Conservation (phyloP, 441 rosid species). For the Erysimum pusillum region DNA sequence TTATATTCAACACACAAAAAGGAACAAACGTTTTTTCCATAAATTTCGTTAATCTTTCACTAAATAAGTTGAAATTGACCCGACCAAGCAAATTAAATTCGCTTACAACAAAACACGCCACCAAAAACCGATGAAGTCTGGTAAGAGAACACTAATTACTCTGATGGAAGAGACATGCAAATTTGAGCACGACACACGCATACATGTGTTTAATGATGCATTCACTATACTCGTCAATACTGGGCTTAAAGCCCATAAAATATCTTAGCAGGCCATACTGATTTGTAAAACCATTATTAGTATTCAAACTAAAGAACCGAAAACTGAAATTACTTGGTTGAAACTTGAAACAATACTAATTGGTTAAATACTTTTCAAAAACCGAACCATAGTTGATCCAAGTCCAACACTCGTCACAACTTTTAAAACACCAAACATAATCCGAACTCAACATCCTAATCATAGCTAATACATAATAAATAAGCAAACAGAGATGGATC, state of each 20-base stretch:
- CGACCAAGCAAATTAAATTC: constrained; percentile 39
- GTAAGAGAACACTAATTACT: constrained; percentile 39
- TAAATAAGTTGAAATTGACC: constrained; percentile 39
- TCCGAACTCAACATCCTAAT: constrained; percentile 12
- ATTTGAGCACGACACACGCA: constrained; percentile 16
- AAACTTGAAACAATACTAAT: too few species aligned
- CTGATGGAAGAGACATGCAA: constrained; percentile 1
- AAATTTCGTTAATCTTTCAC: constrained; percentile 14
- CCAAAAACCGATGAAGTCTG: constrained; percentile 48
- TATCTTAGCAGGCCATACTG: background rate
- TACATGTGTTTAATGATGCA: background rate
- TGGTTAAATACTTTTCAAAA: background rate
- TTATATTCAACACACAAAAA: background rate
- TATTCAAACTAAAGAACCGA: background rate
- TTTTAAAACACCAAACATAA: background rate
- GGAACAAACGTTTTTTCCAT: constrained; percentile 7
- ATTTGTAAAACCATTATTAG: background rate
- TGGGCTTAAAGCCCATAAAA: constrained; percentile 5
- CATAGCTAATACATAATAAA: background rate
- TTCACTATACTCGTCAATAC: background rate
- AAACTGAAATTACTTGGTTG: too few species aligned
- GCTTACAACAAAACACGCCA: constrained; percentile 39
- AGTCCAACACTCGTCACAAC: constrained; percentile 14
- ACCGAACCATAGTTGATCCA: constrained; percentile 1
- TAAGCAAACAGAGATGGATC: constrained; percentile 5